Base-by-base conservation (phyloP, 2,329 filamentous ascomycete genomes). In the Sporothrix humicola region DNA sequence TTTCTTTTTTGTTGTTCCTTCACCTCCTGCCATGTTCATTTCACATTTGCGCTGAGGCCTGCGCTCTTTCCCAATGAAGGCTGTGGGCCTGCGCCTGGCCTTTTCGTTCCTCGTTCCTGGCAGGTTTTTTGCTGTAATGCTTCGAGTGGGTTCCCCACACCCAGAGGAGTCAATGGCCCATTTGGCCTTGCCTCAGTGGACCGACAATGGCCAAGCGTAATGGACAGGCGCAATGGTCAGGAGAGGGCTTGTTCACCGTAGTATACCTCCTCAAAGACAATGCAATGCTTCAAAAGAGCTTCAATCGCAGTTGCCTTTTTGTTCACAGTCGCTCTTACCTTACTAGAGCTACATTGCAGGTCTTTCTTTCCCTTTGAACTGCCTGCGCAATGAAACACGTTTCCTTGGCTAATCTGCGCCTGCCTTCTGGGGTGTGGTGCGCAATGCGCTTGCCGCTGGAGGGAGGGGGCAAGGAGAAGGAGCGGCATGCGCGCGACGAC, bases 391-490 rank as follows among this genome's bases (percentile, higher is more conserved):
- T 73, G 63, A 73, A 73, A 73, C 63, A 50, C 61, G 20, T 17
- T 66, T 66, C 48, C 71, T 56, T 73, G 71, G 71, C 63, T 69
- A 52, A 44, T 73, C 52, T 69, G 69, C 63, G 63, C 63, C 17
- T 54, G 58, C 56, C 46, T 12, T 48, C 42, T 48, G 13, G 23
- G 54, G 37, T 37, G 69, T 69, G 66, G 69, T 63, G 69, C 23
- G 69, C 69, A 65, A 72, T 72, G 69, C 69, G 58, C 58, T 66
- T 72, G 71, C 71, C 59, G 59, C 71, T 72, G 71, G 71, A 52
- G 20, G 65, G 46, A 37, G 20, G 61, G 23, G 58, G 63, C 26
- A 31, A 44, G 61, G 23, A 26, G 63, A 31, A 31, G 44, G 44
- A 50, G 46, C 70, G 71, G 71, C 59, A 56, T 66, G 71, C 59